These are phyloP conservation scores for sorghum (Sorghum bicolor) DNA, from an alignment of 176 grass and related monocot genomes.

Conservation along the genomic window Sorghum_bicolor_NCBIv3 NC_012870.2:16732001-16732500, in stretches of 20 bases:
- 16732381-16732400: slow-evolving; percentile 36
- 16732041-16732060: not conserved
- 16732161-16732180: not conserved
- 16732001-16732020: not conserved
- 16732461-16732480: slow-evolving; percentile 39
- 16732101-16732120: not conserved
- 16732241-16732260: slow-evolving; percentile 39
- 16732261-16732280: slow-evolving; percentile 30
- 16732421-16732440: slow-evolving; percentile 25
- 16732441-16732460: slow-evolving; percentile 19
- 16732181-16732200: not conserved
- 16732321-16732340: not conserved
- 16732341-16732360: slow-evolving; percentile 1
- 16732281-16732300: slow-evolving; percentile 43
- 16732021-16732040: not conserved
- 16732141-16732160: not conserved
- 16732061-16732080: not conserved
- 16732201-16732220: not conserved
- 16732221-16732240: slow-evolving; percentile 40
- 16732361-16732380: slow-evolving; percentile 14
- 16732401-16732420: slow-evolving; percentile 35
- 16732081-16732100: not conserved
- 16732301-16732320: slow-evolving; percentile 34
- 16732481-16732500: slow-evolving; percentile 19
- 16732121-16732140: not conserved